These are phyloP conservation scores for Megacollybia marginata DNA, from an alignment of 768 basidiomycete genomes.

Conservation along the genomic window DNA sequence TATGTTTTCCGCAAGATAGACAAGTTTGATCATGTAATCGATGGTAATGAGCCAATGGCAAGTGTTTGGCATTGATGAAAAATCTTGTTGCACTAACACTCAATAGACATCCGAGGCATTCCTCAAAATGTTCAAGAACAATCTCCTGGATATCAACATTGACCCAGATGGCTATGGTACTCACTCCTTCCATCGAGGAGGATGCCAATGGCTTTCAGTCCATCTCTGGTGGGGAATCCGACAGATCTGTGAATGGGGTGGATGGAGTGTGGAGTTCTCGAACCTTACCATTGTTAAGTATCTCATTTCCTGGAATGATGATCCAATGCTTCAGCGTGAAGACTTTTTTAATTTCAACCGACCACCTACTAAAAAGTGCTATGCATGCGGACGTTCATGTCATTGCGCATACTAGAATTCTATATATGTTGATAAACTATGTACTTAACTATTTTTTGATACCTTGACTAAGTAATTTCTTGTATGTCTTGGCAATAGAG, in stretches of 20 bases:
- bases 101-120: conserved; percentile 27
- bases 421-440: not conserved
- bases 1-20: conserved; percentile 26
- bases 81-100: not conserved
- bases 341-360: conserved; percentile 28
- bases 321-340: conserved; percentile 21
- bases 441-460: not conserved
- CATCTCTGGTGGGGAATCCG: conserved; percentile 25
- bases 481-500: conserved; percentile 8
- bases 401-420: conserved; percentile 15
- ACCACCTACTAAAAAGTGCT: conserved; percentile 15
- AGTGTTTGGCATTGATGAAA: not conserved
- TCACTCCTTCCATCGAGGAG: conserved; percentile 33
- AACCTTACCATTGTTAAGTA: conserved; percentile 34
- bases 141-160: conserved; percentile 29
- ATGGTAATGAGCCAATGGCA: conserved; percentile 17
- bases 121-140: conserved; percentile 30
- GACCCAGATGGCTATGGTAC: conserved; percentile 31
- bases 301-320: conserved; percentile 32
- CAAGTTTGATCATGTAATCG: conserved; percentile 18
- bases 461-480: conserved; percentile 1
- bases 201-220: conserved; percentile 30
- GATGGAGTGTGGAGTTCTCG: conserved; percentile 34
- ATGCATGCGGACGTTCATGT: conserved; percentile 22
- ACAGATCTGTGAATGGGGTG: conserved; percentile 39